Evolutionary conservation across 2,329 filamentous ascomycete genomes (phyloP).

Genomic region (Exophiala alcalophila): DNA sequence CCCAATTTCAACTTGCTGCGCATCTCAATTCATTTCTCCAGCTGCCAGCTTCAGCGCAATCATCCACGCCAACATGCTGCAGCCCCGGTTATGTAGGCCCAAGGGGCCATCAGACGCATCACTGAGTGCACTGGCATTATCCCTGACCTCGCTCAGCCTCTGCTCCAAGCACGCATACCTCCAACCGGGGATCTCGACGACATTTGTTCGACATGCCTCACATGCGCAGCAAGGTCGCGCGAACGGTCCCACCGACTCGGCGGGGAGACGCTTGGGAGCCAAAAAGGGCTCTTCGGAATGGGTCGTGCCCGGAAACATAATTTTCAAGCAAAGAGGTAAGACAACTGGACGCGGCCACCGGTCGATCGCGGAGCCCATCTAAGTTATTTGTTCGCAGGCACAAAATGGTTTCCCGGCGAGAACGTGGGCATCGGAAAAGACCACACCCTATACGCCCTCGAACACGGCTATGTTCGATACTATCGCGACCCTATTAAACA

Average conservation of each 20-base stretch:
- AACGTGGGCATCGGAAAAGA: constrained; percentile 94
- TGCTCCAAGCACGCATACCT: constrained; percentile 34
- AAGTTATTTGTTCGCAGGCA: constrained; percentile 51
- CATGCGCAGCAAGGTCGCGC: constrained; percentile 65
- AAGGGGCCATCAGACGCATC: constrained; percentile 40
- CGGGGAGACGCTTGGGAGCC: constrained; percentile 85
- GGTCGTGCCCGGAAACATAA: constrained; percentile 93
- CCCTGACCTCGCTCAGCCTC: constrained; percentile 33
- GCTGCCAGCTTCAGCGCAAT: not conserved
- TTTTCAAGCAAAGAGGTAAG: constrained; percentile 78
- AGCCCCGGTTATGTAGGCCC: constrained; percentile 42
- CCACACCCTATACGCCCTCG: constrained; percentile 87
- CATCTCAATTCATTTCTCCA: not conserved
- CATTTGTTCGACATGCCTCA: constrained; percentile 56
- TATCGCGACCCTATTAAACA: constrained; percentile 83
- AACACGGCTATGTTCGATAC: constrained; percentile 90
- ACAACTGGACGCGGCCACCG: too few species aligned
- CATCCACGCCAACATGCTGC: constrained; percentile 37
- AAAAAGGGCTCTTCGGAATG: constrained; percentile 92
- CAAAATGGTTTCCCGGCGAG: constrained; percentile 90
- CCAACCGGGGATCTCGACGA: constrained; percentile 33
- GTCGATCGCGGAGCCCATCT: too few species aligned
- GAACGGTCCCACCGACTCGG: constrained; percentile 67
- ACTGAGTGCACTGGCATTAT: constrained; percentile 33
- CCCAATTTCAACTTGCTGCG: not conserved